Conservation (phyloP, 169 alveolate genomes). For the Cryptosporidium baileyi region DNA sequence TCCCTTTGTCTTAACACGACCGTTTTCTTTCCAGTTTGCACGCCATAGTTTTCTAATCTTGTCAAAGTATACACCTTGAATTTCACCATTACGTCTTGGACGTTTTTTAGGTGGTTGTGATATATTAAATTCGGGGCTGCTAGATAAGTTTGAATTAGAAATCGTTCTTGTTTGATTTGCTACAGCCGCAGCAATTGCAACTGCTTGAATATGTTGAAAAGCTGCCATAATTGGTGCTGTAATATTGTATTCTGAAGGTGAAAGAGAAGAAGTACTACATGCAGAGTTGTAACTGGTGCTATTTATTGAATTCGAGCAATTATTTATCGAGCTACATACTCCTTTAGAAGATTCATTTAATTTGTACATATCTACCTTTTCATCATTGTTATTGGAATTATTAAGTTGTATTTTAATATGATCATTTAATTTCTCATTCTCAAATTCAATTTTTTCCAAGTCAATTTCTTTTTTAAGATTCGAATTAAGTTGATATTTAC, state of each 20-base stretch:
- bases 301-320: not conserved
- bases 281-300: constrained; percentile 1
- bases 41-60: constrained; percentile 73
- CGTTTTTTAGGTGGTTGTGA: constrained; percentile 46
- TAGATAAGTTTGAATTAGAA: not conserved
- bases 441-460: too few species aligned
- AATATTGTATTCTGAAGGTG: constrained; percentile 13
- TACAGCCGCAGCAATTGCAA: constrained; percentile 20
- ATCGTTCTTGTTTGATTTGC: not conserved
- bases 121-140: not conserved
- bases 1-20: constrained; percentile 76
- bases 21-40: constrained; percentile 77
- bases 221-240: constrained; percentile 16
- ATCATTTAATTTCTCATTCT: too few species aligned
- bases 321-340: not conserved
- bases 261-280: not conserved
- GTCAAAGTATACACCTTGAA: constrained; percentile 76
- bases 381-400: not conserved
- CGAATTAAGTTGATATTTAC: not conserved
- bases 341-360: not conserved
- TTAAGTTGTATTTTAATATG: too few species aligned
- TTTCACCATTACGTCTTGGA: constrained; percentile 55
- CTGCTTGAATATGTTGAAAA: constrained; percentile 44
- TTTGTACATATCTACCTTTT: too few species aligned
- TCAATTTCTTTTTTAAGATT: too few species aligned